Evolutionary conservation across 2,329 filamentous ascomycete species (phyloP).

Genomic region (Mycosphaerella sp.): DNA sequence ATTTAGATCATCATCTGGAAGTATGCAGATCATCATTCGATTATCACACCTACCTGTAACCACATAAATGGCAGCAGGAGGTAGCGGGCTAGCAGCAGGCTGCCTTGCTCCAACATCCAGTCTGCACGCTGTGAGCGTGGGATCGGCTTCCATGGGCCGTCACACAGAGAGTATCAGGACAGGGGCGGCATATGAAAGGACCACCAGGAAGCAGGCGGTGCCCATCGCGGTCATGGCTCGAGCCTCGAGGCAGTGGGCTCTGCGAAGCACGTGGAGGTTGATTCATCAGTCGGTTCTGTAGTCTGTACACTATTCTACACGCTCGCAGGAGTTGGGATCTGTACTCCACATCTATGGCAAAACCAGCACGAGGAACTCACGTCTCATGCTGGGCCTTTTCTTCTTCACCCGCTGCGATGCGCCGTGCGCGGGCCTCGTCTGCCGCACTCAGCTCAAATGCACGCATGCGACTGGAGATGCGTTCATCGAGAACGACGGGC

Average conservation of each 20-base stretch:
- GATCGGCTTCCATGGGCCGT: too few relatives aligned
- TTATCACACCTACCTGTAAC: too few relatives aligned
- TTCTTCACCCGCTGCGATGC: constrained; percentile 27
- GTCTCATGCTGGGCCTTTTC: neutral
- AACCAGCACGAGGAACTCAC: neutral
- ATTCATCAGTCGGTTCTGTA: neutral
- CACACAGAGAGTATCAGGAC: too few relatives aligned
- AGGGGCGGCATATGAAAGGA: too few relatives aligned
- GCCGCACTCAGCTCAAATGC: constrained; percentile 64
- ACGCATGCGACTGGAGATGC: constrained; percentile 73
- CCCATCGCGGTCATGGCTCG: neutral
- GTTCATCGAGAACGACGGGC: constrained; percentile 62
- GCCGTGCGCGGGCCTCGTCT: constrained; percentile 60
- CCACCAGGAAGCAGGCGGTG: neutral
- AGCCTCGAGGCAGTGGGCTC: too few relatives aligned
- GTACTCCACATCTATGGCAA: neutral
- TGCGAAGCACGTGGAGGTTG: too few relatives aligned
- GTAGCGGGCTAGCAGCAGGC: too few relatives aligned
- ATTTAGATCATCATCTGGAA: too few relatives aligned
- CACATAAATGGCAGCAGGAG: too few relatives aligned
- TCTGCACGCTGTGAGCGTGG: too few relatives aligned
- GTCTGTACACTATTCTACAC: constrained; percentile 9
- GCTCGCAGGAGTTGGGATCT: neutral
- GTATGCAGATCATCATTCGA: too few relatives aligned
- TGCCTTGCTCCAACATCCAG: too few relatives aligned